Conservation (phyloP, 1,284 basidiomycete species). For the Cryptococcus floricola region DNA sequence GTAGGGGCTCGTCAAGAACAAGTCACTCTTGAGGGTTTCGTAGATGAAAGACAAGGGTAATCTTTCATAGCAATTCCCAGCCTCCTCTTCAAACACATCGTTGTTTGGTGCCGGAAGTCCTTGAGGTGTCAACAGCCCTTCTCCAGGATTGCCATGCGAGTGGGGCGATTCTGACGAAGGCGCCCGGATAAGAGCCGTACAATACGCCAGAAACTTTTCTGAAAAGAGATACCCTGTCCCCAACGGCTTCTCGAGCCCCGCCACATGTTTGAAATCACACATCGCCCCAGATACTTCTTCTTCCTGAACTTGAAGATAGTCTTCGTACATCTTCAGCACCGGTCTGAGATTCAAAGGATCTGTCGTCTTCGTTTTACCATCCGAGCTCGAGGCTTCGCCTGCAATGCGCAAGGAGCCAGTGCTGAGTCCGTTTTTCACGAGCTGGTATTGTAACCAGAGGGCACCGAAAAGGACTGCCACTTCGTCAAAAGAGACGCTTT, state of each 20-base stretch:
- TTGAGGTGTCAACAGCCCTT: conserved; percentile 12
- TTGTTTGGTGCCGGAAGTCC: conserved; percentile 2
- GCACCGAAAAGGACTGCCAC: conserved; percentile 58
- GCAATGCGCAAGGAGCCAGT: conserved; percentile 57
- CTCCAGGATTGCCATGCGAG: conserved; percentile 13
- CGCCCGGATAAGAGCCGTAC: conserved; percentile 30
- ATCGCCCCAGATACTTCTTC: conserved; percentile 22
- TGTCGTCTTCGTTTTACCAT: conserved; percentile 34
- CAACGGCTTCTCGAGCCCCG: conserved; percentile 7
- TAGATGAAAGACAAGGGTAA: conserved; percentile 59
- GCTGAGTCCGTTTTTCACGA: conserved; percentile 62
- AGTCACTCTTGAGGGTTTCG: conserved; percentile 60
- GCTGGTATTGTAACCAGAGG: conserved; percentile 63
- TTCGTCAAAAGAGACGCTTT: conserved; percentile 61
- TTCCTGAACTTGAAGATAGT: conserved; percentile 45
- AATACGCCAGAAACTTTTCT: conserved; percentile 61
- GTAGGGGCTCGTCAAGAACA: conserved; percentile 57
- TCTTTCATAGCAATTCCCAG: conserved; percentile 57
- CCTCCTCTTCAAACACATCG: conserved; percentile 22
- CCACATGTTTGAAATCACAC: conserved; percentile 23
- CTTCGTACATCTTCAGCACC: conserved; percentile 56
- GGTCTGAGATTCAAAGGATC: conserved; percentile 62
- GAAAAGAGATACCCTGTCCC: conserved; percentile 59
- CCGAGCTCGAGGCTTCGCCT: conserved; percentile 17
- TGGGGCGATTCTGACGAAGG: conserved; percentile 27